These are phyloP conservation scores for Hyaloscypha finlandica DNA, from an alignment of 495 filamentous ascomycete species.

Conservation along the genomic window DNA sequence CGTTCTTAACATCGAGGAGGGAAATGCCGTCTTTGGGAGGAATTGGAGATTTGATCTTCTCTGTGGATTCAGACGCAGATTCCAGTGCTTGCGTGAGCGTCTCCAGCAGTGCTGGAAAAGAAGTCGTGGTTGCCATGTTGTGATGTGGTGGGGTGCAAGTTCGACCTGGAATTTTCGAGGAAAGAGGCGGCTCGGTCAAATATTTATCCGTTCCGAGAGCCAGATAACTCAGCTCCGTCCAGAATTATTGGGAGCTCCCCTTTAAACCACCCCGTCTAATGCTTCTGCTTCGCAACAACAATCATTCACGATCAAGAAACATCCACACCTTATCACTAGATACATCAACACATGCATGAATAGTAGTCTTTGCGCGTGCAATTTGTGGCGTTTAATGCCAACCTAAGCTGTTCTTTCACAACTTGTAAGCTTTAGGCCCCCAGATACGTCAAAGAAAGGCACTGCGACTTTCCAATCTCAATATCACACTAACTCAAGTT, in stretches of 20 bases:
- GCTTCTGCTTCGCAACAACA: neutral
- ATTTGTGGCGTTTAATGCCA: constrained; percentile 15
- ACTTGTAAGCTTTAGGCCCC: constrained; percentile 26
- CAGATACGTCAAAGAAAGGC: neutral
- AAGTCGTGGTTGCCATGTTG: constrained; percentile 50
- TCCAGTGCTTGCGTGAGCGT: constrained; percentile 63
- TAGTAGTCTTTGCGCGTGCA: neutral
- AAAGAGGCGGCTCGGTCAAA: constrained; percentile 1
- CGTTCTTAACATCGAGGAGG: constrained; percentile 91
- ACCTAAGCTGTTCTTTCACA: neutral
- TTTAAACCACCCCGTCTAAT: neutral
- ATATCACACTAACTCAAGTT: neutral
- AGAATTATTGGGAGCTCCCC: constrained; percentile 8
- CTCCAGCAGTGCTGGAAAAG: constrained; percentile 60
- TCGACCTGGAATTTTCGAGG: constrained; percentile 2
- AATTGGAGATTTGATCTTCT: constrained; percentile 44
- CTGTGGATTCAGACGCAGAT: constrained; percentile 56
- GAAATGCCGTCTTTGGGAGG: constrained; percentile 86
- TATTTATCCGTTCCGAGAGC: constrained; percentile 13
- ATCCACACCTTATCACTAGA: neutral
- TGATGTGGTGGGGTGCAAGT: constrained; percentile 8
- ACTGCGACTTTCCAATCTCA: neutral
- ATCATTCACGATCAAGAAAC: neutral
- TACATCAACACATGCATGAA: constrained; percentile 4
- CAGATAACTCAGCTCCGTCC: constrained; percentile 7